These are phyloP conservation scores for Phoma sp. DNA, from an alignment of 2,329 filamentous ascomycete species.

Conservation along the genomic window DNA sequence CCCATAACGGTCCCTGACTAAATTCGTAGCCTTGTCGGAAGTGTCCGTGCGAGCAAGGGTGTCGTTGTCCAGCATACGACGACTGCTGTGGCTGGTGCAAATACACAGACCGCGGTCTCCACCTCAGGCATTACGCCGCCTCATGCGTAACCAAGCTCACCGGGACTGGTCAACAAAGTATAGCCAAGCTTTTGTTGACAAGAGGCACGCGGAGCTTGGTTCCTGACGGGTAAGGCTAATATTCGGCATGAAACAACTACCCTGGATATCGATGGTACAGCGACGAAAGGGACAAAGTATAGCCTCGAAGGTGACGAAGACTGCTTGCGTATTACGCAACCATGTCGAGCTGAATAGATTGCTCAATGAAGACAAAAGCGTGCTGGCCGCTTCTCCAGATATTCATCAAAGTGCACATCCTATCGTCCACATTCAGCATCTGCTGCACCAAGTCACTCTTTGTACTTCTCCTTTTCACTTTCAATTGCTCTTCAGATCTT, in stretches of 20 bases:
- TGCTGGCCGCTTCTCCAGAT: neutral
- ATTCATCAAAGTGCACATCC: neutral
- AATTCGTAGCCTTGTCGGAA: neutral
- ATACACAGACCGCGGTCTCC: neutral
- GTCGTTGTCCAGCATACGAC: neutral
- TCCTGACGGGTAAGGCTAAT: neutral
- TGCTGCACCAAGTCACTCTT: neutral
- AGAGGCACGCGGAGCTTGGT: neutral
- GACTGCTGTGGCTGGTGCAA: conserved; percentile 6
- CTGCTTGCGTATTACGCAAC: conserved; percentile 13
- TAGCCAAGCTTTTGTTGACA: neutral
- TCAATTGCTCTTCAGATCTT: neutral
- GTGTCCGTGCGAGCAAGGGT: neutral
- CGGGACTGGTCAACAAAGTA: neutral
- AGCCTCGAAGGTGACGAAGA: conserved; percentile 12
- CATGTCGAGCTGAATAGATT: neutral
- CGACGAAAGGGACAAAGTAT: neutral
- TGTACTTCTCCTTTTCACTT: neutral
- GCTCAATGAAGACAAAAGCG: conserved; percentile 8
- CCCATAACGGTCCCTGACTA: neutral
- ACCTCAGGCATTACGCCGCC: neutral
- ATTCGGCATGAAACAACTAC: neutral
- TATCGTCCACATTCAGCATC: neutral
- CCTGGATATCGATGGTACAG: neutral
- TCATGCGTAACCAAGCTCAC: conserved; percentile 1